A percentile compares a stretch with the other conserved stretches of the same genome.
Conservation (phyloP, 2,329 filamentous ascomycete species). For the Phoma herbarum region DNA sequence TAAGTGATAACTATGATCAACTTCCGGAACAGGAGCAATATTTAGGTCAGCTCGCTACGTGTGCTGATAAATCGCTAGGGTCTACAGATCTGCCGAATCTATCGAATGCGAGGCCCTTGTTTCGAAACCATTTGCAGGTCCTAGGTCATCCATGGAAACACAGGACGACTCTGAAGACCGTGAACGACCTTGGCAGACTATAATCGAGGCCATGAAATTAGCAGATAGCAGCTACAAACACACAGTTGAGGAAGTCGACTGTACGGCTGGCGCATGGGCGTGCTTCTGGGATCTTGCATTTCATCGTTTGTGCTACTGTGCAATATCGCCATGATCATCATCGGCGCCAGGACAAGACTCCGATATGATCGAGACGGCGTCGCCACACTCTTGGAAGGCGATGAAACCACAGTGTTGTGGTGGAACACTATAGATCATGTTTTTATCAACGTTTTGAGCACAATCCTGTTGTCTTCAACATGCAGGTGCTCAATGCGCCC, state of each 20-base stretch:
- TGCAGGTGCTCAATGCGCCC: slow-evolving; percentile 38
- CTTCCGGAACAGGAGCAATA: background rate
- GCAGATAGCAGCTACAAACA: background rate
- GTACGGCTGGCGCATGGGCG: slow-evolving; percentile 33
- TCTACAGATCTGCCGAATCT: background rate
- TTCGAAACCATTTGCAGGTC: background rate
- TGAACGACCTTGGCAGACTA: background rate
- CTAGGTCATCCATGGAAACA: background rate
- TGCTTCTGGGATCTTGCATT: slow-evolving; percentile 24
- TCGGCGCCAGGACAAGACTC: background rate
- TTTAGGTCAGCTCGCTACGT: background rate
- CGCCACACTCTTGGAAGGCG: background rate
- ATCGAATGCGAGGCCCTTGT: background rate
- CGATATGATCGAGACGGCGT: slow-evolving; percentile 7
- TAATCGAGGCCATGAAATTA: background rate
- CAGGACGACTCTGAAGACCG: background rate
- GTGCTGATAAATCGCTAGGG: background rate
- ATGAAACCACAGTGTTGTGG: slow-evolving; percentile 3
- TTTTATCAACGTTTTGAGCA: slow-evolving; percentile 58
- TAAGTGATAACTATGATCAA: background rate
- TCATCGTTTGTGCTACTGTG: slow-evolving; percentile 25
- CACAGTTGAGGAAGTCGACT: background rate
- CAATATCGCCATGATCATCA: slow-evolving; percentile 23
- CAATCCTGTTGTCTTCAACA: slow-evolving; percentile 28
- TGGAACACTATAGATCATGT: slow-evolving; percentile 52